These are phyloP conservation scores for Botrytis medusae DNA, from an alignment of 2,329 filamentous ascomycete genomes.

Conservation along the genomic window DNA sequence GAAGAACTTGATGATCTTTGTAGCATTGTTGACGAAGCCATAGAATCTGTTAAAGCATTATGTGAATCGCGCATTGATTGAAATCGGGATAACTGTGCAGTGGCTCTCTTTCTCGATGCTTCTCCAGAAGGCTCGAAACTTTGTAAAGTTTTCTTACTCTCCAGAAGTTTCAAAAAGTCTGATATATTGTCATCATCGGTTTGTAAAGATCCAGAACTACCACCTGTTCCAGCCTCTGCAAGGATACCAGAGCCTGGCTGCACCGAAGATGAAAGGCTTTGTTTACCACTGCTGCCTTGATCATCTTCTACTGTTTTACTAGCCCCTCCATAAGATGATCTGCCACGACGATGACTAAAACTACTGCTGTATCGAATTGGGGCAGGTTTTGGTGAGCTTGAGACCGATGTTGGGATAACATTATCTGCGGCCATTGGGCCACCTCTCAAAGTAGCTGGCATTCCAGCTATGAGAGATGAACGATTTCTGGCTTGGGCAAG, in stretches of 20 bases:
- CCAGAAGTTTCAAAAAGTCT: slow-evolving; percentile 86
- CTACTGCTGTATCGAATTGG: slow-evolving; percentile 88
- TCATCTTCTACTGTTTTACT: slow-evolving; percentile 69
- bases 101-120: slow-evolving; percentile 70
- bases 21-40: slow-evolving; percentile 84
- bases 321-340: slow-evolving; percentile 72
- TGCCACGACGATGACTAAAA: slow-evolving; percentile 80
- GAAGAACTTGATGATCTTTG: slow-evolving; percentile 79
- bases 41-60: slow-evolving; percentile 84
- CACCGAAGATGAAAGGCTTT: slow-evolving; percentile 68
- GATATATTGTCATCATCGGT: slow-evolving; percentile 90
- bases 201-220: slow-evolving; percentile 65
- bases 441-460: slow-evolving; percentile 70
- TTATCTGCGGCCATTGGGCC: slow-evolving; percentile 62
- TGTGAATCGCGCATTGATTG: slow-evolving; percentile 89
- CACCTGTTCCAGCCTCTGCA: slow-evolving; percentile 65
- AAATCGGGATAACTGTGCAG: slow-evolving; percentile 79
- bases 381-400: slow-evolving; percentile 75
- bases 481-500: slow-evolving; percentile 64
- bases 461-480: slow-evolving; percentile 71
- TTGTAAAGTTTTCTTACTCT: slow-evolving; percentile 81
- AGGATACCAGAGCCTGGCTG: slow-evolving; percentile 79
- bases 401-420: slow-evolving; percentile 62
- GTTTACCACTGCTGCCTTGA: slow-evolving; percentile 76
- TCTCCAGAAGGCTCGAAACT: slow-evolving; percentile 72